Evolutionary conservation across 23 red algal genomes (phyloP).

Genomic region (Chondrus crispus): DNA sequence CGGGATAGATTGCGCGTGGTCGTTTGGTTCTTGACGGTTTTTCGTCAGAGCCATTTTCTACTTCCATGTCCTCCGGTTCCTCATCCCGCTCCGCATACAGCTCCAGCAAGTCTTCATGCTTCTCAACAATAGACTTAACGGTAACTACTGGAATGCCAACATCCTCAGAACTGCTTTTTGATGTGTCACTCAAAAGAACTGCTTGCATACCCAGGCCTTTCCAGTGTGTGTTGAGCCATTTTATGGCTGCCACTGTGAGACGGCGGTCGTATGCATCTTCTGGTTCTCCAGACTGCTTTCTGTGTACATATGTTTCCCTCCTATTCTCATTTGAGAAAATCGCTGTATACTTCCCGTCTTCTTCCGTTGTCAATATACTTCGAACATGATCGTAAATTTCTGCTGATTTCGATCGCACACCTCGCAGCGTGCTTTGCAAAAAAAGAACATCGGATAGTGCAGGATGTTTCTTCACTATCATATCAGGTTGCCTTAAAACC

Average conservation of each 20-base stretch:
- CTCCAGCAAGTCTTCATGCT: constrained; percentile 51
- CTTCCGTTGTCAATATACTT: constrained; percentile 58
- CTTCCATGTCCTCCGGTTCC: constrained; percentile 32
- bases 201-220: constrained; percentile 38
- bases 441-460: constrained; percentile 69
- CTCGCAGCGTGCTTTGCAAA: constrained; percentile 84
- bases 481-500: constrained; percentile 60
- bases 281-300: constrained; percentile 33
- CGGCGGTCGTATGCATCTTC: constrained; percentile 58
- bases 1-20: constrained; percentile 35
- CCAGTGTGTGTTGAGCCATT: constrained; percentile 44
- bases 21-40: constrained; percentile 10
- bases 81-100: constrained; percentile 59
- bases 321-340: constrained; percentile 76
- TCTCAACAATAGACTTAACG: constrained; percentile 29
- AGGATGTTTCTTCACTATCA: constrained; percentile 45
- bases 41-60: neutral
- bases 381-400: constrained; percentile 70
- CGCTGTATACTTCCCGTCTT: constrained; percentile 37
- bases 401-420: constrained; percentile 46
- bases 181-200: constrained; percentile 71
- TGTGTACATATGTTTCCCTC: constrained; percentile 62
- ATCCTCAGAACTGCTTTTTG: neutral
- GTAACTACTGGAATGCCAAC: constrained; percentile 25
- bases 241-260: constrained; percentile 51